Base-by-base conservation (phyloP, 768 basidiomycete species). In the Scleroderma bovista region DNA sequence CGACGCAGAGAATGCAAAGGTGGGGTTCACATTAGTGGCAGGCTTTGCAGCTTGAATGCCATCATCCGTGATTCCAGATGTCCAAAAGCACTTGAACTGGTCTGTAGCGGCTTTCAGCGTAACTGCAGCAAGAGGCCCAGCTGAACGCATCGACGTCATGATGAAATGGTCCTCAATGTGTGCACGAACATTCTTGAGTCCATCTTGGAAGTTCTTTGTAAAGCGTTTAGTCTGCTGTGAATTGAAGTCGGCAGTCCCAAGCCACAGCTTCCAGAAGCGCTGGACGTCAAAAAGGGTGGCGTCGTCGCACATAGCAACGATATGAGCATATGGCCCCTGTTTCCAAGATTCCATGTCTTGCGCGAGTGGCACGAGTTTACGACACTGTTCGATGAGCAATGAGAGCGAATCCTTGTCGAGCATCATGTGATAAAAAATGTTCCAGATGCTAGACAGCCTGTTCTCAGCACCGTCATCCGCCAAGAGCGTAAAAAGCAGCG, bases 401-500 rank as follows among this genome's bases (percentile, higher is more conserved):
- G 58, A 46, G 1, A 58, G 44, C 1, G 66, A 61, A 2, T 43
- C 54, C 40, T 54, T 50, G 44, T 66, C 64, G 44, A 66, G 44
- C 29, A 54, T 8, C 23, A 66, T 43, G 46, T 66, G 66, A 51
- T 66, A 68, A 32, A 66, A 60, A 31, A 66, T 62, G 29, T 68
- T 64, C 66, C 65, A 68, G 20, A 66, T 46, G 34, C 46, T 47
- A 3, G 66, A 50, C 2, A 52, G 19, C 23, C 20, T 57, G 3
- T 54, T 41, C 46, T 48, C 54, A 44, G 54, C 55, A 0, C 51
- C 56, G 12, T 58, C 48, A 37, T 66, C 64, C 2, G 58, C 61
- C 43, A 66, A 48, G 26, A 67, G 54, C 6, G 64, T 60, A 49
- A 66, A 64, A 5, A 66, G 40, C 11, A 64, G 29, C 3, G 60